These are phyloP conservation scores for Jatropha curcas DNA, from an alignment of 345 rosid genomes.

Conservation along the genomic window DNA sequence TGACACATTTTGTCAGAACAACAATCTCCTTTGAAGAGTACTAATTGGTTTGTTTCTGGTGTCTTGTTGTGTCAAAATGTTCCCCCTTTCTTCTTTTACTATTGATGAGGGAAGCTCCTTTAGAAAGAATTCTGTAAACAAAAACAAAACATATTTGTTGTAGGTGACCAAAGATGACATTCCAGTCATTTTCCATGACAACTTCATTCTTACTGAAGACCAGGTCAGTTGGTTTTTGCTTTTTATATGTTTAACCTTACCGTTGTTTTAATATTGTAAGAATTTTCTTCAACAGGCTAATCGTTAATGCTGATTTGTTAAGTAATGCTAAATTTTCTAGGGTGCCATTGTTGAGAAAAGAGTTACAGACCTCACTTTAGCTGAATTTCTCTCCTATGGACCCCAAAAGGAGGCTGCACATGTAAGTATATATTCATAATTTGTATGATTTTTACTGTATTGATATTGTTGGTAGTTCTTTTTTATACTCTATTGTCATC, in stretches of 20 bases:
- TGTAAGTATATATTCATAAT: conserved; percentile 7
- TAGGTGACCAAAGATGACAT: conserved; percentile 32
- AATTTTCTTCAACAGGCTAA: not conserved
- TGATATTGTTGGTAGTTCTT: not conserved
- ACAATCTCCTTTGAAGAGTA: conserved; percentile 1
- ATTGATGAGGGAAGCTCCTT: conserved; percentile 9
- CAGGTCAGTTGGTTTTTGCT: conserved; percentile 7
- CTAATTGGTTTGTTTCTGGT: conserved; percentile 22
- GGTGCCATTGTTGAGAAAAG: conserved; percentile 25
- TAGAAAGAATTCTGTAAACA: not conserved
- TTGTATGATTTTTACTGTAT: not conserved
- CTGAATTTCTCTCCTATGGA: conserved; percentile 27
- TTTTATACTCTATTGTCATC: not conserved
- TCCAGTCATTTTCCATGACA: conserved; percentile 36
- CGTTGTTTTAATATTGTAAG: not conserved
- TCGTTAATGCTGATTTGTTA: not conserved
- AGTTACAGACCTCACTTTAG: conserved; percentile 22
- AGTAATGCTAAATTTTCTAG: conserved; percentile 13
- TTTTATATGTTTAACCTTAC: too few species aligned
- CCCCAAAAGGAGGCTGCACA: conserved; percentile 23
- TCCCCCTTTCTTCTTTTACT: not conserved
- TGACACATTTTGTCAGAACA: too few species aligned
- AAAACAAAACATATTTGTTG: conserved; percentile 10
- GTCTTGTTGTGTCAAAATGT: not conserved
- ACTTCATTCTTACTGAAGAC: conserved; percentile 28